Percentiles rank a stretch among this genome's conserved stretches.
These are phyloP conservation scores for Neofusicoccum cordaticola DNA, from an alignment of 2,329 filamentous ascomycete species.

Conservation along the genomic window DNA sequence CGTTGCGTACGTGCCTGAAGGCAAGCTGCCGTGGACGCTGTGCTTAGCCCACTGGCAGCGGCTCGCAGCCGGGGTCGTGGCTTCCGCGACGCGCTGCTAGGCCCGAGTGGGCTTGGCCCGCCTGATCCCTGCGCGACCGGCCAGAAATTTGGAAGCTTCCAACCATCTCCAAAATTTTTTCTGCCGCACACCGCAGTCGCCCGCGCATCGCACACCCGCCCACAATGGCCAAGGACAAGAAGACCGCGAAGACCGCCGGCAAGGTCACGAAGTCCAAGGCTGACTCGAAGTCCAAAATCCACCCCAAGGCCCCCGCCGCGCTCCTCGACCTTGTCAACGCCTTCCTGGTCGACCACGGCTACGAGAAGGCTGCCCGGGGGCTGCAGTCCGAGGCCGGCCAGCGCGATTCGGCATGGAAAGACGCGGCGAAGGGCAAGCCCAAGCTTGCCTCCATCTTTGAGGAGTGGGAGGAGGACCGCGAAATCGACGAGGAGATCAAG, in stretches of 20 bases:
- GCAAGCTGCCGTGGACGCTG: slow-evolving; percentile 11
- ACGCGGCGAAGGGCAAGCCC: slow-evolving; percentile 22
- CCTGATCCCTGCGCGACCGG: background rate
- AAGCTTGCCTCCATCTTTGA: slow-evolving; percentile 25
- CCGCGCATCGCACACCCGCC: background rate
- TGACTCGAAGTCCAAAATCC: slow-evolving; percentile 8
- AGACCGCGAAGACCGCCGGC: slow-evolving; percentile 7
- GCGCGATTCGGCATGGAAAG: slow-evolving; percentile 7
- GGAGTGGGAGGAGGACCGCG: slow-evolving; percentile 26
- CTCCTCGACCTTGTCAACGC: slow-evolving; percentile 33
- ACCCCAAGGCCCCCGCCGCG: slow-evolving; percentile 23
- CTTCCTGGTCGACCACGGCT: slow-evolving; percentile 36
- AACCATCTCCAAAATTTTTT: background rate
- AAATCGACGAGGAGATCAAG: slow-evolving; percentile 9
- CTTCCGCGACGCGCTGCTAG: slow-evolving; percentile 3
- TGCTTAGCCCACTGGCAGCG: slow-evolving; percentile 7
- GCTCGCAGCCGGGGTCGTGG: slow-evolving; percentile 3
- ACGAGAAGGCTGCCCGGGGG: slow-evolving; percentile 29
- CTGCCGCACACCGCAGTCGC: background rate
- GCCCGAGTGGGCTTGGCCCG: background rate
- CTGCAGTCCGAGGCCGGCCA: slow-evolving; percentile 24
- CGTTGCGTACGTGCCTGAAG: background rate
- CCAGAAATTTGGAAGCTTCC: slow-evolving; percentile 8
- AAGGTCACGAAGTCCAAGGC: slow-evolving; percentile 9
- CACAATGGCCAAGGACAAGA: slow-evolving; percentile 18